Percentiles rank a stretch among this genome's conserved stretches.
These are phyloP conservation scores for Trichocladium antarcticum DNA, from an alignment of 495 filamentous ascomycete species.

Conservation along the genomic window DNA sequence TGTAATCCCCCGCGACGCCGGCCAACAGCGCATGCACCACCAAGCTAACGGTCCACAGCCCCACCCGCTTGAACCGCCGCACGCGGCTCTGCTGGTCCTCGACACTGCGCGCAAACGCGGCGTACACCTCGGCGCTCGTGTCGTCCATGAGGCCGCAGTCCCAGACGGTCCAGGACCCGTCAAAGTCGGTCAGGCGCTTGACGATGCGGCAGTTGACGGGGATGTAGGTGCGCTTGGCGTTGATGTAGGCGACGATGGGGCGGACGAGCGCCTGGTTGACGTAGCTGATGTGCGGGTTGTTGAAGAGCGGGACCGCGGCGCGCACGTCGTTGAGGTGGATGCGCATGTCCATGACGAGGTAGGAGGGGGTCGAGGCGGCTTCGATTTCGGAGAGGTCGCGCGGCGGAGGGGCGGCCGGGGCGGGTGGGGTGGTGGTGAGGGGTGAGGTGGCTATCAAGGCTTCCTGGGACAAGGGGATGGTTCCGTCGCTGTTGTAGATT, in stretches of 20 bases:
- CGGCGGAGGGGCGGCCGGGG: background rate
- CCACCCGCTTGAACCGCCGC: conserved; percentile 87
- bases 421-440: conserved; percentile 7
- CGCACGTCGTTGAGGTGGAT: conserved; percentile 87
- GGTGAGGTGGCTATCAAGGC: background rate
- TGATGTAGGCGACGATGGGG: conserved; percentile 98
- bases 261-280: conserved; percentile 90
- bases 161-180: conserved; percentile 90
- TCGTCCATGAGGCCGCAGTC: conserved; percentile 95
- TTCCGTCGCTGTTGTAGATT: conserved; percentile 5
- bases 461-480: background rate
- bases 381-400: too few species aligned
- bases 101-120: conserved; percentile 81
- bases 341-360: conserved; percentile 78
- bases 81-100: conserved; percentile 74
- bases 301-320: conserved; percentile 86
- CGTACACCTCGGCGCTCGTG: conserved; percentile 83
- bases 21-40: conserved; percentile 90
- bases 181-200: conserved; percentile 77
- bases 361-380: conserved; percentile 46
- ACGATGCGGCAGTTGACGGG: conserved; percentile 90
- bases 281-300: conserved; percentile 70
- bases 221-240: conserved; percentile 83
- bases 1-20: conserved; percentile 79
- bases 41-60: conserved; percentile 86